Base-by-base conservation (phyloP, 2,329 filamentous ascomycete genomes). In the Fusarium sp. region DNA sequence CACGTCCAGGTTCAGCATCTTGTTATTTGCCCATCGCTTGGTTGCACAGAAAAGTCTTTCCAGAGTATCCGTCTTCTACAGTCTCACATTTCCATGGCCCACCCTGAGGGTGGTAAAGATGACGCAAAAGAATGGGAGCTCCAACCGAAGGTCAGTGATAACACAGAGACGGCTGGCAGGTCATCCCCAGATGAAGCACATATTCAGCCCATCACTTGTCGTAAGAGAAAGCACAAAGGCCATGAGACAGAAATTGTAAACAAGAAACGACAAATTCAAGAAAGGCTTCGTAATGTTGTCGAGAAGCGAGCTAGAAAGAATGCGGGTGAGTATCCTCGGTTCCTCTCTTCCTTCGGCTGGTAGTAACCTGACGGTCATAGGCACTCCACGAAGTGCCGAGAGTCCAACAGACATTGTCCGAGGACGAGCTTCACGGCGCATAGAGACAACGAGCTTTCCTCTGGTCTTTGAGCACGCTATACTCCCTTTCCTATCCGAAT, bases 1-100 rank as follows among this genome's bases (percentile, higher is more conserved):
- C 82, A 83, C 58, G 80, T 83, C 39, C 81, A 83, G 56, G 72
- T 73, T 20, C 78, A 82, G 46, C 82, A 83, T 59, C 73, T 83
- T 13, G 75, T 83, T 27, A 69, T 80, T 25, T 83, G 82, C 30
- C 82, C 82, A 0, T 74, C 77, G 2, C 67, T 74, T 0, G 79
- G 77, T 1, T 83, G 82, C 55, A 71, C 74, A 33, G 79, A 82
- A 49, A 71, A 70, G n/a, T 65, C 70, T 1, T 81, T 82, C 37
- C 67, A 70, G n/a, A 78, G 54, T 39, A 69, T 66, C 7, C 77
- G 77, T n/a, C 59, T 78, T 6, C 70, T 83, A 2, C 73, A 75
- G 23, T 76, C 75, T 5, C 82, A 83, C 55, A 65, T 83, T 14
- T 65, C 74, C 25, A 76, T 76, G 40, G 78, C 73, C 14, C 81